Base-by-base conservation (phyloP, 164 flowering plant genomes). In the Cinnamomum chago region DNA sequence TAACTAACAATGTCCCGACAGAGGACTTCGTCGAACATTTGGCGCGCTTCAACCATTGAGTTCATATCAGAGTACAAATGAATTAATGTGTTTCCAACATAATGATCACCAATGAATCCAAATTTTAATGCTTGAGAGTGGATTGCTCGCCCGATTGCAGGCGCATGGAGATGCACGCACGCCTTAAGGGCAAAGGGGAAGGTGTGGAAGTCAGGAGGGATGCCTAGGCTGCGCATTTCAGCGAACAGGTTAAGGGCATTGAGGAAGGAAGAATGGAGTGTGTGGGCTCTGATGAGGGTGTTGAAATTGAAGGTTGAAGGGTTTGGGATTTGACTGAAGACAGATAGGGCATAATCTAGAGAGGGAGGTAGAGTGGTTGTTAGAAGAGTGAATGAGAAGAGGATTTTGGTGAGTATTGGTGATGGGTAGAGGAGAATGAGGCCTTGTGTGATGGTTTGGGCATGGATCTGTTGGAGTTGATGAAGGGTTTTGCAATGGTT, bases 231-330 rank as follows among this genome's bases (percentile, higher is more conserved):
- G 72, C 85, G 88, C 92, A 92, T 88, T 67, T 67, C 78, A 65
- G 23, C 58, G 66, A 90, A 91, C 77, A 88, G 78, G 30, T 1
- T 70, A 72, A 90, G 80, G 25, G 94, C 87, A 27, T 77, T 11
- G 68, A 73, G 72, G 14, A 89, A 87, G 24, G 86, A 75, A 24
- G 84, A 80, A 65, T 83, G 80, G 68, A 87, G 86, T 62, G 85
- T 85, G 78, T 86, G 83, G 17, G 79, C 77, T 11, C 92, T 80
- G 66, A 90, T 88, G 72, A 89, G 75, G 67, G 76, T 84, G 75
- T 90, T 92, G 85, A 76, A 90, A 62, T 77, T 80, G 78, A 90
- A 92, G 33, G 92, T 82, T 1, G 92, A 76, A 5, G 91, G 93
- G 76, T 52, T 72, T 40, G 78, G 82, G 62, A 88, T 88, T 69